These are phyloP conservation scores for Phytophthora fragariaefolia DNA, from an alignment of 352 stramenopile genomes.

Conservation along the genomic window DNA sequence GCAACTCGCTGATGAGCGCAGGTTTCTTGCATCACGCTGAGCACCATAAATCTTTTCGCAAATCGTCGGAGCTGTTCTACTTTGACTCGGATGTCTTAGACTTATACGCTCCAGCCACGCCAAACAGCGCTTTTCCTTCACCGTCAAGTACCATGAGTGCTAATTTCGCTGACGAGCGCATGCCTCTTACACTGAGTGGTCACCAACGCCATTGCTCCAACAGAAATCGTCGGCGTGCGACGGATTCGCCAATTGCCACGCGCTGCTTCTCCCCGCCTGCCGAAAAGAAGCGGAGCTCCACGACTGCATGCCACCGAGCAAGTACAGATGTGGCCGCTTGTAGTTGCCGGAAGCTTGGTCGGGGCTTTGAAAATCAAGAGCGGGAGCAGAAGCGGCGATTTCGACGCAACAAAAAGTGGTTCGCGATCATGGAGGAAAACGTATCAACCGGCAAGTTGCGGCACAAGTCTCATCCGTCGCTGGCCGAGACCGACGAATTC, in stretches of 20 bases:
- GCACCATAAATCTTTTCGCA: constrained; percentile 56
- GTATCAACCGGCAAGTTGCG: constrained; percentile 47
- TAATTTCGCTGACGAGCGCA: constrained; percentile 20
- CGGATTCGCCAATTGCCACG: constrained; percentile 29
- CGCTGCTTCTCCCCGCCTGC: constrained; percentile 37
- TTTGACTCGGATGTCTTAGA: constrained; percentile 52
- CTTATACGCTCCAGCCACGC: constrained; percentile 31
- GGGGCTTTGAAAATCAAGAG: constrained; percentile 36
- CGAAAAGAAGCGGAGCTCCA: constrained; percentile 38
- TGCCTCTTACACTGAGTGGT: not conserved
- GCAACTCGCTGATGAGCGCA: constrained; percentile 70
- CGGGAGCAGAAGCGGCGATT: constrained; percentile 47
- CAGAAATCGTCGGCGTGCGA: constrained; percentile 24
- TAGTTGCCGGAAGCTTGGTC: constrained; percentile 54
- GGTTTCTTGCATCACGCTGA: constrained; percentile 68
- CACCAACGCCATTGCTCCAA: constrained; percentile 3
- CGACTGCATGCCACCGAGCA: constrained; percentile 29
- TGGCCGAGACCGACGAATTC: constrained; percentile 40
- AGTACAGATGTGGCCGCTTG: constrained; percentile 36
- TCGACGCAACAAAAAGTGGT: constrained; percentile 57
- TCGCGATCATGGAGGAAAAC: constrained; percentile 49
- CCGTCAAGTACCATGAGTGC: not conserved
- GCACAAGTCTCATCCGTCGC: constrained; percentile 32
- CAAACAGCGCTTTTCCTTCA: constrained; percentile 8
- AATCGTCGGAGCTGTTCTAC: constrained; percentile 55